A percentile compares a stretch with the other conserved stretches of the same genome.
Conservation (phyloP, 352 stramenopile genomes). For the Pythium vanterpoolii region DNA sequence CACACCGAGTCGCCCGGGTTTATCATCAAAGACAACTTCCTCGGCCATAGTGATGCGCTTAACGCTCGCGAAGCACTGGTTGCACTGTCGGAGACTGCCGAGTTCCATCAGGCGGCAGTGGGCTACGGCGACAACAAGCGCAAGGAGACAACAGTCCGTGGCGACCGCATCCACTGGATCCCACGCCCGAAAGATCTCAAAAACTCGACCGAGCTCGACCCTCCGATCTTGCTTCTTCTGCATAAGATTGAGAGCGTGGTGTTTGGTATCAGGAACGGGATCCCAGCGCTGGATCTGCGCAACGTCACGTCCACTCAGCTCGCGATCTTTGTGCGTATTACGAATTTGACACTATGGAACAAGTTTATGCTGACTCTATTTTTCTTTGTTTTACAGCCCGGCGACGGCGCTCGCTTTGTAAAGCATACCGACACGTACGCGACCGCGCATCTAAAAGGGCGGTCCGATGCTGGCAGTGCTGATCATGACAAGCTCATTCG, state of each 20-base stretch:
- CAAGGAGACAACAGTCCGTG: slow-evolving; percentile 43
- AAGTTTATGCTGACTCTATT: not conserved
- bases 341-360: not conserved
- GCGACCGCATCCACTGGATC: slow-evolving; percentile 73
- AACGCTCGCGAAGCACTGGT: slow-evolving; percentile 39
- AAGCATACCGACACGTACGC: slow-evolving; percentile 69
- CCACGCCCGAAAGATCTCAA: slow-evolving; percentile 37
- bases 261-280: slow-evolving; percentile 47
- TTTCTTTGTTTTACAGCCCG: slow-evolving; percentile 33
- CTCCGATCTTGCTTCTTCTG: slow-evolving; percentile 42
- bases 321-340: slow-evolving; percentile 57
- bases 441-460: slow-evolving; percentile 26
- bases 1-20: slow-evolving; percentile 51
- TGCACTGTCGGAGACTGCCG: slow-evolving; percentile 21
- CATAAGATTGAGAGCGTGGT: slow-evolving; percentile 50
- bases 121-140: slow-evolving; percentile 36
- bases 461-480: slow-evolving; percentile 14
- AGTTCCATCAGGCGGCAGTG: slow-evolving; percentile 50
- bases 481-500: slow-evolving; percentile 36
- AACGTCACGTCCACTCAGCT: slow-evolving; percentile 76
- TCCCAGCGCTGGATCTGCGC: slow-evolving; percentile 47
- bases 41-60: slow-evolving; percentile 33
- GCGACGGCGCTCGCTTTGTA: slow-evolving; percentile 62
- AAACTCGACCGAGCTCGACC: slow-evolving; percentile 20
- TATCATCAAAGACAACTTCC: slow-evolving; percentile 48